Base-by-base conservation (phyloP, 1,139 yeast species). In the Diutina neorugosa region DNA sequence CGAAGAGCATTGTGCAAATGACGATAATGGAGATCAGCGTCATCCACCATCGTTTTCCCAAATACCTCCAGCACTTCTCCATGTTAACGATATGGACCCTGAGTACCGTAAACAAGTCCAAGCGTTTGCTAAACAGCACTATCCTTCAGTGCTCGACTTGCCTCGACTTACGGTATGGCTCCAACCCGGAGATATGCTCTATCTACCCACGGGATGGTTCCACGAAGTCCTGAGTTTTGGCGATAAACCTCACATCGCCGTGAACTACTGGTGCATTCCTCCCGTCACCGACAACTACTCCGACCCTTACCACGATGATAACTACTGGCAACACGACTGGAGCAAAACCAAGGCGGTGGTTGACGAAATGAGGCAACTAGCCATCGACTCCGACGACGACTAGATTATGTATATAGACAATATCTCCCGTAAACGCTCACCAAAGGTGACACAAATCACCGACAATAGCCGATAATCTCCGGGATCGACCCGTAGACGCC, bases 181-280 rank as follows among this genome's bases (percentile, higher is more conserved):
- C 31, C 63, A 73, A 18, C 81, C 84, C 0, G 89, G 89, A 0
- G 82, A 84, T 51, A 79, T 82, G 83, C 64, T 85, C 40, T 85
- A 79, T 60, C 64, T 85, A 23, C 93, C 93, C 0, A 77, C 86
- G 1, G 89, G 91, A 1, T 85, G 91, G 91, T 85, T 85, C 62
- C 93, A 85, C 63, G 93, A 85, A 63, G 93, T 85, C 1, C 77
- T 86, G 27, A 82, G 88, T n/a, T 82, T 71, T 63, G 82, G 84
- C 0, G 60, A 54, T 4, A 59, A 52, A 6, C 68, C 73, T 4
- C 91, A 85, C 61, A 69, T 78, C 51, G 90, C 90, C 0, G 60
- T 84, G 6, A 85, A 85, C 62, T 84, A 84, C 63, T 85, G 93
- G 93, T 83, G 80, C 63, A 72, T 80, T 4, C 89, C 90, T 2